Evolutionary conservation across 1,284 basidiomycete genomes (phyloP), one percentile per base, ranked within the genome.

Genomic region (Melampsora americana): DNA sequence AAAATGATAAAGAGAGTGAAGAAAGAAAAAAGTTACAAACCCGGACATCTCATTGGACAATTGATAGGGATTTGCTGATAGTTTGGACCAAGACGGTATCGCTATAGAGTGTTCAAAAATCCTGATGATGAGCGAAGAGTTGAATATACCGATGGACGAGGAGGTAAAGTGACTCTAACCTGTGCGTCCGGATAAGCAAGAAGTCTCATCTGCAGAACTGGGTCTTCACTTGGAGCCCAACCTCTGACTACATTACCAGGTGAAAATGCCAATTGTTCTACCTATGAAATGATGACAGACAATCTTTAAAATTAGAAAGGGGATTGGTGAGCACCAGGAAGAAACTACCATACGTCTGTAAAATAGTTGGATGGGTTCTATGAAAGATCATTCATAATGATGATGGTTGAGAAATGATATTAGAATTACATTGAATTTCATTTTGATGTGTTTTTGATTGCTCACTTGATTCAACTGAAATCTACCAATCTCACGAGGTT

Each of bases 281-380:
- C 70, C 70, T 72, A 32, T 0, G 3, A 20, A 35, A 7, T 32
- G 4, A 50, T 39, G 6, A 39, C 32, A 32, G 2, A 12, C 7
- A 53, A 42, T 53, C 20, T 44, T 18, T 42, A 26, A 23, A 28
- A 32, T 11, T 23, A 42, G 28, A 46, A 32, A n/a, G 16, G 7
- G 12, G 42, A 44, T 44, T 12, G 14, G 16, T 44, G 11, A 14
- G 14, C 16, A 4, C 12, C 16, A 44, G 42, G 42, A 3, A 44
- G 1, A 44, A 16, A 4, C 1, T 44, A 23, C 16, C 62, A 50
- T 39, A 72, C 70, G 20, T 72, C 70, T n/a, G 44, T 66, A 18
- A 72, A 72, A 56, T 72, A 72, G 50, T 72, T 66, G 7, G 26
- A 48, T 39, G 70, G 70, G 32, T 72, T 72, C 70, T 72, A 46